Evolutionary conservation across 208 protist species (phyloP), one percentile per base, ranked within the genome.

Genomic region (Acanthamoeba castellanii): DNA sequence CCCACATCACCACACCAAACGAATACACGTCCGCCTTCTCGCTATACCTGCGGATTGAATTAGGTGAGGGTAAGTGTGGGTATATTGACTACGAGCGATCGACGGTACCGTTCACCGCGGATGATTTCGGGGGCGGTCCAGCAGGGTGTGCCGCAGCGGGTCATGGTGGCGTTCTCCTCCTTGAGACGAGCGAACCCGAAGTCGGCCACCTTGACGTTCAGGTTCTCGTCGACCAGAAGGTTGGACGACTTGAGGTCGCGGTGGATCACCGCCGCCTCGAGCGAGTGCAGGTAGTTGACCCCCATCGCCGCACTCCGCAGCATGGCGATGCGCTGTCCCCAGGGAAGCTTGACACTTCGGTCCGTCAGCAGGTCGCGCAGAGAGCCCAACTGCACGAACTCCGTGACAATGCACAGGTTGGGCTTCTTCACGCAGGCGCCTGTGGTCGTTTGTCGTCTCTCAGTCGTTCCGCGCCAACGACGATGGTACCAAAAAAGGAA

Each of bases 371-470:
- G 66, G 16, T 78, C 34, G 16, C 95, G 94, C 34, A 97, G 93
- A 45, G 55, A 94, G 45, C 96, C 96, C 6, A 64, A 45, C n/a
- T 59, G 52, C 96, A 97, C 96, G 70, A 93, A 97, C 52, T 97
- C 95, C n/a, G 94, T 96, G n/a, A 95, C 96, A 59, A 97, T 95
- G 74, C 96, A 97, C 94, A 97, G 88, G 74, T 97, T 93, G n/a
- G 96, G 96, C 72, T 84, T 37, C 50, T 90, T 94, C 11, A 92
- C 84, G 66, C 95, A 97, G 3, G 70, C 66, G n/a, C 90, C 89
- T 81, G 18, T 42, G n/a, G 32, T 72, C 30, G n/a, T 72, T 72
- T 8, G 20, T 72, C 66, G 1, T 9, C 0, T 34, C 1, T n/a
- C 7, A 30, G 37, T 42, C 37, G 1, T 42, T 42, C 37, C 37